Evolutionary conservation across 768 basidiomycete genomes (phyloP).

Genomic region (Kwoniella sp.): DNA sequence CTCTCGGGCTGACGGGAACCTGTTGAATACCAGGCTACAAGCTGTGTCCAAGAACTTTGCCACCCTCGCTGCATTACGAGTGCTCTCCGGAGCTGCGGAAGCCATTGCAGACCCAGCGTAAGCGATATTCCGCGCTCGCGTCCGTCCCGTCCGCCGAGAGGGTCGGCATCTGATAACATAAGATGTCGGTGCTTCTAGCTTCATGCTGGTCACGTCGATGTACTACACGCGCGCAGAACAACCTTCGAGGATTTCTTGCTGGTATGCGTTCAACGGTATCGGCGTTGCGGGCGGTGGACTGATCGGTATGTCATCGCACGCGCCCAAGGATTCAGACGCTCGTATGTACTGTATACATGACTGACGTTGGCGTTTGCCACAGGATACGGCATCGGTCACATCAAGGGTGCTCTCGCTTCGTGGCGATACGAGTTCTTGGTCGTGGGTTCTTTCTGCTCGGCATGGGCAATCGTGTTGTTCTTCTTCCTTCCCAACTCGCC

Average conservation of each 20-base stretch:
- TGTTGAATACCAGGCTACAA: slow-evolving; percentile 37
- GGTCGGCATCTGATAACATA: neutral
- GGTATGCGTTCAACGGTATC: slow-evolving; percentile 59
- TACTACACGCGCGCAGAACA: slow-evolving; percentile 59
- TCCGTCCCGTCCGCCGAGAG: neutral
- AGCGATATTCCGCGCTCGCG: no score
- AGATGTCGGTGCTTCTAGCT: slow-evolving; percentile 19
- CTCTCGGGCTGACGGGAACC: neutral
- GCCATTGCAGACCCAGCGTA: slow-evolving; percentile 57
- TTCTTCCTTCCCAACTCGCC: slow-evolving; percentile 55
- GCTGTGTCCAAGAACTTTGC: slow-evolving; percentile 58
- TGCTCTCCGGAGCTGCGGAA: slow-evolving; percentile 59
- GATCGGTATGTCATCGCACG: slow-evolving; percentile 41
- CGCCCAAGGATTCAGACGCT: neutral
- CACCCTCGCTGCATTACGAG: slow-evolving; percentile 57
- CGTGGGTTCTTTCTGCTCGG: slow-evolving; percentile 46
- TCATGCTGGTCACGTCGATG: slow-evolving; percentile 57
- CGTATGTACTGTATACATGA: neutral
- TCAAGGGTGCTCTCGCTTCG: slow-evolving; percentile 51
- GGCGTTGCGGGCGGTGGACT: slow-evolving; percentile 59
- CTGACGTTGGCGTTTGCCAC: slow-evolving; percentile 18
- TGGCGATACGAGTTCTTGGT: slow-evolving; percentile 57
- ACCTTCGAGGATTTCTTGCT: slow-evolving; percentile 56
- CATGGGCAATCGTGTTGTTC: slow-evolving; percentile 51
- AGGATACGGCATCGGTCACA: slow-evolving; percentile 56